Percentiles rank a stretch among this genome's conserved stretches.
Evolutionary conservation across 352 stramenopile species (phyloP).

Genomic region (Poterioochromonas sp.): DNA sequence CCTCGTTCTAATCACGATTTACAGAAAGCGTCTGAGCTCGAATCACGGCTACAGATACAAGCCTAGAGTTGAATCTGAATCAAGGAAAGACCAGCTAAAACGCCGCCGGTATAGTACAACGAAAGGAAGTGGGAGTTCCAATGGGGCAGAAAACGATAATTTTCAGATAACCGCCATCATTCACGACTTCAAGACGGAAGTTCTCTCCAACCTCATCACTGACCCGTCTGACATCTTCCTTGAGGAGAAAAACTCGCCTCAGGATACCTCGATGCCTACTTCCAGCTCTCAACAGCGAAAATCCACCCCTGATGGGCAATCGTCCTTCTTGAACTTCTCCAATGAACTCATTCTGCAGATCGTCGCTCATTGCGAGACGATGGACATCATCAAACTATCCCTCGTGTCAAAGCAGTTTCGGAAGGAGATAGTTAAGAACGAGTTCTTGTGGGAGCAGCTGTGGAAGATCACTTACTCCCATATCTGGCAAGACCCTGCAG

Average conservation of each 20-base stretch:
- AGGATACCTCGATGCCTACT: background rate
- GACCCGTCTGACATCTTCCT: background rate
- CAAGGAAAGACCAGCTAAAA: background rate
- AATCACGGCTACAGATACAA: background rate
- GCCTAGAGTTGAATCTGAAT: background rate
- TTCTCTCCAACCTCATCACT: background rate
- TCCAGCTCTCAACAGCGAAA: no score
- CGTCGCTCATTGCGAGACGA: background rate
- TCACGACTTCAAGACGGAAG: background rate
- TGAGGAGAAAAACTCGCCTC: background rate
- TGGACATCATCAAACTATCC: background rate
- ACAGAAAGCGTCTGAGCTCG: background rate
- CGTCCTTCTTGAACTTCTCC: background rate
- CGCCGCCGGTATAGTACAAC: background rate
- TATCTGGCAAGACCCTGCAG: background rate
- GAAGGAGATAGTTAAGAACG: background rate
- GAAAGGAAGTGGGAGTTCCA: background rate
- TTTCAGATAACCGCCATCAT: background rate
- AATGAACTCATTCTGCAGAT: background rate
- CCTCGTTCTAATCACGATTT: background rate
- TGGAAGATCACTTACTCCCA: background rate
- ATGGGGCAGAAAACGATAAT: background rate
- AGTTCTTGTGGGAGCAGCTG: slow-evolving; percentile 6
- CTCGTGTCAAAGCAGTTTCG: background rate
- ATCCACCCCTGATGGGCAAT: background rate